Evolutionary conservation across 23 red algal genomes (phyloP), one percentile per base, ranked within the genome.

Genomic region (Gracilariopsis chorda): DNA sequence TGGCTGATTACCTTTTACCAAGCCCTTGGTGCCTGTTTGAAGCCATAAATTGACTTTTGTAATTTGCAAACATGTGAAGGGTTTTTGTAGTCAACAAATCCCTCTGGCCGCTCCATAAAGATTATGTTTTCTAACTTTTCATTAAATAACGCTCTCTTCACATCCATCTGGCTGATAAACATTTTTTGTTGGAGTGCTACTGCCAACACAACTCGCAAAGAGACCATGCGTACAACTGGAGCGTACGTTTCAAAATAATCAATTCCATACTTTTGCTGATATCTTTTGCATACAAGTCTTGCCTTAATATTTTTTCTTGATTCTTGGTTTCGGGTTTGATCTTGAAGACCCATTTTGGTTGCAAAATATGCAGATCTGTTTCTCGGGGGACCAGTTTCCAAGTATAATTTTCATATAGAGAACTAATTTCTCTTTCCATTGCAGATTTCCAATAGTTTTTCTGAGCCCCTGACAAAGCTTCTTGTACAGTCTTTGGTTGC

Each of bases 271-370:
- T 43, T 73, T 46, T 36, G 6, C 37, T 73, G 67, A 73, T 9
- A 40, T 46, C 67, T 33, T 46, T 4, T 43, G 35, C 35, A 43
- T 33, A 73, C 67, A 4, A 43, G 67, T 5, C 67, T 27, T 10
- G 67, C 67, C 37, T 32, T 36, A 73, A 73, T 73, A 9, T 73
- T 73, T 73, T 11, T 68, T 68, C 61, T 59, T 59, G 55, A 19
- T 59, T 59, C 29, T 27, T 19, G 5, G 55, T 59, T 59, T 59
- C 55, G 7, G 67, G 27, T 46, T 73, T 73, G 5, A 73, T 46
- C n/a, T 73, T 73, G 7, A 32, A 73, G 23, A 73, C 7, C 7
- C 23, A 73, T n/a, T 73, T 73, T 27, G 7, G 19, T 4, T 6
- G 5, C 5, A 59, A 25, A 59, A 59, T 59, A 9, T 27, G 55